Evolutionary conservation across 441 rosid genomes (phyloP).

Genomic region (Croton setiger): DNA sequence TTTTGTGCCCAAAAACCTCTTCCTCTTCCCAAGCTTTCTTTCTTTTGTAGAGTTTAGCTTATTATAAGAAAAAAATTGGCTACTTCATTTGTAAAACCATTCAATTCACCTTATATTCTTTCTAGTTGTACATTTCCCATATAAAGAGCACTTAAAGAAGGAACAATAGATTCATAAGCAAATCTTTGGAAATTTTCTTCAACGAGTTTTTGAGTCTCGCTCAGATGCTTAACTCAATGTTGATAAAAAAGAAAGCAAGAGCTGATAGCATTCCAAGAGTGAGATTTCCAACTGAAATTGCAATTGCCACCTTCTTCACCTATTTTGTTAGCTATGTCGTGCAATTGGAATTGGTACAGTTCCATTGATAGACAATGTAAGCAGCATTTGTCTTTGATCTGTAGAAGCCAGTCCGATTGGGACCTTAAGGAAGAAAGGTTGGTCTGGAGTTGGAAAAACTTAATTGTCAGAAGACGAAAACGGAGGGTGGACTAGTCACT

Average conservation of each 20-base stretch:
- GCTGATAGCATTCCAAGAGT: slow-evolving; percentile 90
- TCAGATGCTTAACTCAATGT: slow-evolving; percentile 58
- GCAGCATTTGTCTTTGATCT: slow-evolving; percentile 45
- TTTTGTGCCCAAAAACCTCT: no score
- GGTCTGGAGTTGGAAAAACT: slow-evolving; percentile 48
- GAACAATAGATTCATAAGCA: slow-evolving; percentile 56
- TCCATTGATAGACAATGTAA: slow-evolving; percentile 46
- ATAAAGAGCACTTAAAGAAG: slow-evolving; percentile 70
- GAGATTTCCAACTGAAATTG: slow-evolving; percentile 85
- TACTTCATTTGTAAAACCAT: slow-evolving; percentile 26
- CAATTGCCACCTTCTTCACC: slow-evolving; percentile 78
- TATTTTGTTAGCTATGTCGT: slow-evolving; percentile 65
- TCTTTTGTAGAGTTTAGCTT: slow-evolving; percentile 60
- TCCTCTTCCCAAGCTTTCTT: no score
- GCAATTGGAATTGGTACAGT: slow-evolving; percentile 64
- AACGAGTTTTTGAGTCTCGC: slow-evolving; percentile 71
- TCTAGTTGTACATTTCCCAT: slow-evolving; percentile 86
- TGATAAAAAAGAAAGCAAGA: slow-evolving; percentile 85
- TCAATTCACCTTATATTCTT: slow-evolving; percentile 41
- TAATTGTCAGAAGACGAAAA: slow-evolving; percentile 42
- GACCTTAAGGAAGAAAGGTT: slow-evolving; percentile 89
- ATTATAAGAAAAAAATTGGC: slow-evolving; percentile 67
- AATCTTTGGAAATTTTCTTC: slow-evolving; percentile 44
- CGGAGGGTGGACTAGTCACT: no score
- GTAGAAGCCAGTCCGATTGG: slow-evolving; percentile 46